Base-by-base conservation (phyloP, 1,139 yeast species). In the Pichia sp. region DNA sequence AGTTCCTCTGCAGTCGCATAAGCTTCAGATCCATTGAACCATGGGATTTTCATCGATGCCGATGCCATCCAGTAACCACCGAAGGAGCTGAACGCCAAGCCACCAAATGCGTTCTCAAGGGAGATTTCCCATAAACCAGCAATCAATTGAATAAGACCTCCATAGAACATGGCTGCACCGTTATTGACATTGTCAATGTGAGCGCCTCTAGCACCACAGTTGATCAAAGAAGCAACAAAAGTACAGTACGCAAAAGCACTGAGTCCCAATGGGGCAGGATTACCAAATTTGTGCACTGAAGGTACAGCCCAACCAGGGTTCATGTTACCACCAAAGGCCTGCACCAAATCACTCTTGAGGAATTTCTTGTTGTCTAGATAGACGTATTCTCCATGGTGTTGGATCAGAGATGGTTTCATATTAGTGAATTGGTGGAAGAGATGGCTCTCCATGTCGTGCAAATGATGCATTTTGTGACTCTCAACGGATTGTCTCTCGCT, bases 21-120 rank as follows among this genome's bases (percentile, higher is more conserved):
- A 3, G 56, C 55, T 50, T 72, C 77, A 5, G 64, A 60, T 43
- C 86, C 79, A 30, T 88, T 86, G 59, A 87, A 87, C 52, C 80
- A 69, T 24, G 78, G 76, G 36, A 78, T 74, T 46, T 73, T 66
- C 41, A 86, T 69, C 18, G 88, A 87, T 59, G 74, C 82, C 44
- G 58, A 71, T 30, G 87, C 66, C 57, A 84, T 68, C 96, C 96
- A 87, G 62, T 86, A 87, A 1, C 91, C 94, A 42, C 94, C 96
- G 55, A 67, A 87, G 4, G 93, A 80, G 17, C 80, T 63, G 42
- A 86, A 69, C 3, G 93, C 93, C 35, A 84, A 74, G 44, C 86
- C 95, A 75, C 94, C 96, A 66, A 86, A 87, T 38, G 94, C 77
- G 64, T 86, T 85, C 51, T 87, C 94, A 29, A 70, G 41, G 10